Conservation (phyloP, 73 alveolate species). For the Stentor coeruleus region DNA sequence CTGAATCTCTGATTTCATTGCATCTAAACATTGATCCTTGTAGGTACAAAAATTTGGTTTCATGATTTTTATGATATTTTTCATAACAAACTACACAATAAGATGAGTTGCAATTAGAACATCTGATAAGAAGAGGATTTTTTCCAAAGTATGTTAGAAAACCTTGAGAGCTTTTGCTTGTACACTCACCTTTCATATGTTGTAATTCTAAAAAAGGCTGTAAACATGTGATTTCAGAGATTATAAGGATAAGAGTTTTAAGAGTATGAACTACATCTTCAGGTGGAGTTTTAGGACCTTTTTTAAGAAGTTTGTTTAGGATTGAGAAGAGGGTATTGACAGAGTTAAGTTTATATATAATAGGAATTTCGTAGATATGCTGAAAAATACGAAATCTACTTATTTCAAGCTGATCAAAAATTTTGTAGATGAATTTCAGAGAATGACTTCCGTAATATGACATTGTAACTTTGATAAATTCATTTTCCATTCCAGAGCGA, state of each 20-base stretch:
- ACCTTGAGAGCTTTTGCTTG: neutral
- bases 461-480: neutral
- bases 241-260: neutral
- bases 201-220: neutral
- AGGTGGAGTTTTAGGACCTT: neutral
- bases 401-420: neutral
- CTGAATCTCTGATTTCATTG: too few species aligned
- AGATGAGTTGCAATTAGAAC: neutral
- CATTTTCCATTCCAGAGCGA: neutral
- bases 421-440: neutral
- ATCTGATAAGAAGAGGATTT: conserved; percentile 16
- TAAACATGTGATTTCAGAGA: neutral
- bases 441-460: neutral
- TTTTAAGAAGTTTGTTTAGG: neutral
- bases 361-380: neutral
- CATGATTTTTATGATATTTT: neutral
- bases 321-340: neutral
- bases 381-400: neutral
- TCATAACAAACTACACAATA: neutral
- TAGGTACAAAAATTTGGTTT: neutral
- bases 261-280: neutral
- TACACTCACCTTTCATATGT: neutral
- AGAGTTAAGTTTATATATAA: neutral
- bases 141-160: neutral
- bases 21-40: too few species aligned